Base-by-base conservation (phyloP, 75 land plant genomes). In the Picea sitchensis region DNA sequence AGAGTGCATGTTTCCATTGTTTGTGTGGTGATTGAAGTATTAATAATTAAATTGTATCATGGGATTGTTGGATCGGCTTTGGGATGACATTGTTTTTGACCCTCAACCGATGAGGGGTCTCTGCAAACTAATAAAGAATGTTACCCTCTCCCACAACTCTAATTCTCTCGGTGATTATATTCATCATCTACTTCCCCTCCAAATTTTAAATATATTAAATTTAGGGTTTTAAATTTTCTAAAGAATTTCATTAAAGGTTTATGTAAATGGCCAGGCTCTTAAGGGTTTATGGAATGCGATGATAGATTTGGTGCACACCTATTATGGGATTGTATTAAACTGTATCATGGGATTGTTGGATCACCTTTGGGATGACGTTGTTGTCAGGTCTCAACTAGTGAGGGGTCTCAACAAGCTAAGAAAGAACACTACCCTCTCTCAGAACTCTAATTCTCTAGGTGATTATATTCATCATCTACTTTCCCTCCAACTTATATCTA, bases 11-110 rank as follows among this genome's bases (percentile, higher is more conserved):
- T 44, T 36, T 38, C 4, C 9, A 14, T 68, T 15, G 21, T 18
- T 69, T 36, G 17, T 4, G 51, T 32, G 3, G 18, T 65, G 7
- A 15, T 17, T 5, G 17, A 36, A 2, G 0, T 15, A 34, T 7
- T 51, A 51, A 8, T 51, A 51, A 51, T 51, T 51, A 0, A 51
- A 7, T 8, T 51, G 54, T 8, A 51, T 51, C 54, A 88, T 88
- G 92, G 80, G 85, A 2, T 63, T 91, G 31, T 69, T 92, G 23
- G 94, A 92, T 31, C 81, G 90, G 82, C 84, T 92, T 14, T 92
- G 94, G 94, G 94, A 92, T 61, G 94, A 92, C 67, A 86, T 91
- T 44, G 77, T 92, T 59, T 92, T 92, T 77, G 94, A 92, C 1
- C 94, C 94, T 17, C 85, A 61, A 71, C 94, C 94, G 58, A 85